Base-by-base conservation (phyloP, 2,329 filamentous ascomycete species). In the Conoideocrella luteorostrata region DNA sequence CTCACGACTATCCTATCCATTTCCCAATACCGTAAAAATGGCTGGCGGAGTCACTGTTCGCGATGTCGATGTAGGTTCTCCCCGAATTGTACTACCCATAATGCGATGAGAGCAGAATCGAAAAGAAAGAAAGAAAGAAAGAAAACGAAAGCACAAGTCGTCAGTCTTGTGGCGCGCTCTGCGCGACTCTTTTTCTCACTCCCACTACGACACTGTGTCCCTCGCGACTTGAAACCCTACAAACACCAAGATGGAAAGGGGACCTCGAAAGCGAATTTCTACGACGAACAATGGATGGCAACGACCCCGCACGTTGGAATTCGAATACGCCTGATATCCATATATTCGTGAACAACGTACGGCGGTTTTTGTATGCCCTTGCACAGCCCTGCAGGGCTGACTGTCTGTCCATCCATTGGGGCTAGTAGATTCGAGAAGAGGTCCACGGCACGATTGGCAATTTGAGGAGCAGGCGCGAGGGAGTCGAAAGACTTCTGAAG, bases 21-120 rank as follows among this genome's bases (percentile, higher is more conserved):
- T 45, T 47, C 56, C 56, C 57, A 67, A 61, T 57, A 80, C 76
- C 77, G 76, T 74, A 74, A 88, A 77, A 69, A 90, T 90, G 86
- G 72, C 75, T 67, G 79, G 84, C 71, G 86, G 85, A 71, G 78
- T 88, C 69, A 80, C 75, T 62, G 86, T 91, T 73, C 85, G 86
- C 74, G 86, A 90, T 75, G 86, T 90, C 69, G 84, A 87, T 79
- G 83, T 86, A 82, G 72, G 80, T 80, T 47, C 51, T 59, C 54
- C 61, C 52, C 60, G 54, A 61, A 52, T 43, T 24, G 26, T 24
- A 41, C 22, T 22, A 15, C 17, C 34, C 34, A 30, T 21, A 3
- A 38, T 33, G 32, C 17, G 21, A n/a, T 21, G 24, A 37, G 43
- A 36, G n/a, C n/a, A n/a, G n/a, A n/a, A n/a, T n/a, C n/a, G n/a